phyloP scores from a whole-genome alignment of 148 eudicot species.

The Silene conica region DNA sequence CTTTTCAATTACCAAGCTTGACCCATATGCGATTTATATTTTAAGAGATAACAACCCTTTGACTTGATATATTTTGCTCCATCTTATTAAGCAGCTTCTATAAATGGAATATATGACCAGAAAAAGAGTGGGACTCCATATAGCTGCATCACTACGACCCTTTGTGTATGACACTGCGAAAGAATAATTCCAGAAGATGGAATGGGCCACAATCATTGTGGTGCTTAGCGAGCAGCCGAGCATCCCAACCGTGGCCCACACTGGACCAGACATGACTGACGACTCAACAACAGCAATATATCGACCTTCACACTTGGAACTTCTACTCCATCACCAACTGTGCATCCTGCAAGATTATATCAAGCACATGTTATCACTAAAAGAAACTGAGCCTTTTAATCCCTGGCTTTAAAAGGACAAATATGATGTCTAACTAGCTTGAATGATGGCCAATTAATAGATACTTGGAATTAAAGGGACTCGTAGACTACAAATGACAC shows the following conservation, averaged over 20 bases:
- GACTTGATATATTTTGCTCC: conserved; percentile 12
- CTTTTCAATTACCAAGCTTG: conserved; percentile 1
- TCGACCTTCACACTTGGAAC: conserved; percentile 16
- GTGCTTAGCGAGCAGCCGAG: conserved; percentile 36
- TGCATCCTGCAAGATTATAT: conserved; percentile 16
- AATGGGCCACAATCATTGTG: conserved; percentile 11
- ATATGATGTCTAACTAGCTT: too few relatives aligned
- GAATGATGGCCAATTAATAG: too few relatives aligned
- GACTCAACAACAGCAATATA: conserved; percentile 9
- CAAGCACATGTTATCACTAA: not conserved
- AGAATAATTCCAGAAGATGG: not conserved
- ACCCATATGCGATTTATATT: conserved; percentile 14
- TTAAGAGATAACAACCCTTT: not conserved
- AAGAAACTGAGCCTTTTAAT: not conserved
- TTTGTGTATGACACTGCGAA: conserved; percentile 13
- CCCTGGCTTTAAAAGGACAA: not conserved
- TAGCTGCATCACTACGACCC: conserved; percentile 16
- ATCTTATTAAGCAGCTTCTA: conserved; percentile 17
- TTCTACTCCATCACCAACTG: conserved; percentile 10
- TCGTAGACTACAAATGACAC: too few relatives aligned
- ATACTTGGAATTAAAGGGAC: too few relatives aligned
- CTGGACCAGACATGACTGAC: conserved; percentile 26
- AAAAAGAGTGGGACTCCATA: conserved; percentile 1
- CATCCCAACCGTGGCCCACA: conserved; percentile 22
- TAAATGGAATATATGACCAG: conserved; percentile 11